A percentile compares a stretch with the other conserved stretches of the same genome.
Evolutionary conservation across 495 filamentous ascomycete species (phyloP).

Genomic region (Saxophila tyrrhenica): DNA sequence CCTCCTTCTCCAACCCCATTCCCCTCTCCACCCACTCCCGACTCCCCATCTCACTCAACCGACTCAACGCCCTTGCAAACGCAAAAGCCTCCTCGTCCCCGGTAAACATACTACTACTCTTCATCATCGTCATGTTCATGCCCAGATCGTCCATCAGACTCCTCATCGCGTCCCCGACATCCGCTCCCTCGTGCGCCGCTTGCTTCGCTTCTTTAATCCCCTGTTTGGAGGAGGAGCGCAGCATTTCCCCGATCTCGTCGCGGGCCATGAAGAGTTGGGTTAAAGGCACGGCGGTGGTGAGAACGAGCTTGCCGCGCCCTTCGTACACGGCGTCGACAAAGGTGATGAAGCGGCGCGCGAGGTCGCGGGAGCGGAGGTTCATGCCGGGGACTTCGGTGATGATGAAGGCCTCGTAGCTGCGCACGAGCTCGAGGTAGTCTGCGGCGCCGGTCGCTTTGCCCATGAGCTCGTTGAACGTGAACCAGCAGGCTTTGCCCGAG

Average conservation of each 20-base stretch:
- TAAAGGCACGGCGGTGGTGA: constrained; percentile 77
- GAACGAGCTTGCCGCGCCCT: constrained; percentile 79
- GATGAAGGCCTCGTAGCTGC: constrained; percentile 83
- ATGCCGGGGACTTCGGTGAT: constrained; percentile 86
- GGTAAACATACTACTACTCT: constrained; percentile 76
- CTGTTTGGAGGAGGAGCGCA: constrained; percentile 21
- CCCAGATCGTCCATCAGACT: constrained; percentile 90
- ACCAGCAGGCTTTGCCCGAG: constrained; percentile 77
- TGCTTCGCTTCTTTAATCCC: constrained; percentile 12
- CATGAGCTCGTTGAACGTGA: constrained; percentile 83
- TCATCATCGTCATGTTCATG: constrained; percentile 71
- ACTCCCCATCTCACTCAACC: constrained; percentile 86
- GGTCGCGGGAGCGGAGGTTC: constrained; percentile 73
- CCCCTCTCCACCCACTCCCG: constrained; percentile 90
- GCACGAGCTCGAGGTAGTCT: constrained; percentile 87
- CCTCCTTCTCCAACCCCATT: constrained; percentile 39
- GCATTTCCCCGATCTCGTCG: constrained; percentile 52
- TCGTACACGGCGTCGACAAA: constrained; percentile 96
- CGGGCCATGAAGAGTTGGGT: constrained; percentile 80
- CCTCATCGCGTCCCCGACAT: constrained; percentile 71
- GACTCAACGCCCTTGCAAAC: constrained; percentile 76
- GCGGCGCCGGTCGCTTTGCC: constrained; percentile 78
- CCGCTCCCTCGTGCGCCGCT: constrained; percentile 41
- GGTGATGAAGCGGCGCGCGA: constrained; percentile 88
- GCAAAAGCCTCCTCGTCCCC: constrained; percentile 96